Conservation (phyloP, 1,139 yeast genomes). For the Candida glucosophila region DNA sequence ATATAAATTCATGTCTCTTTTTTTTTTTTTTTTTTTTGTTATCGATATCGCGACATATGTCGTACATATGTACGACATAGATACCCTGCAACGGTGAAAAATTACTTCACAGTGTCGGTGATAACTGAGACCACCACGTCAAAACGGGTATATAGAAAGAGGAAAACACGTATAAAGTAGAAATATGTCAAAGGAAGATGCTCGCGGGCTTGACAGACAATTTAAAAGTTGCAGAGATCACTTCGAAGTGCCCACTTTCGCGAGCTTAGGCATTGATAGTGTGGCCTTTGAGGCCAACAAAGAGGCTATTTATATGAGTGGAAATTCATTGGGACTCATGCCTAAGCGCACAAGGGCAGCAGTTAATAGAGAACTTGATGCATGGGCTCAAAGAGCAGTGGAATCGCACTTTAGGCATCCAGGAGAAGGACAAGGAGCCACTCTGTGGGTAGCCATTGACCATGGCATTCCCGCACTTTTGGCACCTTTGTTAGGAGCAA, state of each 20-base stretch:
- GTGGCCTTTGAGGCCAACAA: slow-evolving; percentile 12
- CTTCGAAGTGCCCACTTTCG: slow-evolving; percentile 54
- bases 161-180: no score
- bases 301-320: slow-evolving; percentile 61
- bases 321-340: slow-evolving; percentile 88
- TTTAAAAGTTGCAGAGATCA: slow-evolving; percentile 30
- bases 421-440: slow-evolving; percentile 25
- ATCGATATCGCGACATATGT: no score
- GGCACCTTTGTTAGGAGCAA: slow-evolving; percentile 72
- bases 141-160: no score
- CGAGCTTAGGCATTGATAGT: slow-evolving; percentile 36
- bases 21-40: no score
- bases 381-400: slow-evolving; percentile 77
- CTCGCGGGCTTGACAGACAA: slow-evolving; percentile 22
- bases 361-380: slow-evolving; percentile 58
- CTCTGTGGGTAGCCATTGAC: slow-evolving; percentile 80
- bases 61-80: no score
- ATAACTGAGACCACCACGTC: no score
- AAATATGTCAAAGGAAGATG: no score
- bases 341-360: slow-evolving; percentile 56
- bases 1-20: no score
- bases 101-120: no score
- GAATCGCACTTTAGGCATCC: slow-evolving; percentile 78
- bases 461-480: slow-evolving; percentile 61
- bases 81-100: no score